These are phyloP conservation scores for Candida easanensis DNA, from an alignment of 805 yeast species.

Conservation along the genomic window DNA sequence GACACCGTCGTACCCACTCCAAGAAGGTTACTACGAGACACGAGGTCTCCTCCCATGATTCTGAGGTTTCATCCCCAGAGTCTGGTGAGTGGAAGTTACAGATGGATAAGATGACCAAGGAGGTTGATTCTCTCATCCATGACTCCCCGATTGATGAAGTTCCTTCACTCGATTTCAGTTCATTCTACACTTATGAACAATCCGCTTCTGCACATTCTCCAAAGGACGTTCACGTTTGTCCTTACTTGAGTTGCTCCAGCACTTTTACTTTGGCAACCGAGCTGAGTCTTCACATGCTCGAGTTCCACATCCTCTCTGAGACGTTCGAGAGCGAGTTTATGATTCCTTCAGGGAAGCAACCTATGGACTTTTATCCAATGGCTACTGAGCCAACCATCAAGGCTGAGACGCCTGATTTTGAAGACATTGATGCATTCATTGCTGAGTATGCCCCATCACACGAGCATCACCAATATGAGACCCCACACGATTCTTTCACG, in stretches of 20 bases:
- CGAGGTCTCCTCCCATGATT: neutral
- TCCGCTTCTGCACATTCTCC: neutral
- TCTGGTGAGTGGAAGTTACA: conserved; percentile 2
- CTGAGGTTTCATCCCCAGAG: neutral
- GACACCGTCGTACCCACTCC: conserved; percentile 58
- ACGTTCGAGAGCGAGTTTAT: neutral
- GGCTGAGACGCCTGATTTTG: neutral
- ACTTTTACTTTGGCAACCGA: neutral
- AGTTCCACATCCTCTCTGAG: conserved; percentile 7
- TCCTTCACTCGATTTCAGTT: conserved; percentile 4
- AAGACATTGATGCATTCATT: neutral
- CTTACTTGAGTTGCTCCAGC: conserved; percentile 1
- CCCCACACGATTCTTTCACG: neutral
- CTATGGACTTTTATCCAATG: neutral
- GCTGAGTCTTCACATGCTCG: conserved; percentile 10
- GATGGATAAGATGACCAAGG: conserved; percentile 10
- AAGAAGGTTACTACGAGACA: conserved; percentile 26
- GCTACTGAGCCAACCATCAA: neutral
- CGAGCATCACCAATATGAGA: neutral
- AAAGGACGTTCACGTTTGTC: conserved; percentile 3
- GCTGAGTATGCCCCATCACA: neutral
- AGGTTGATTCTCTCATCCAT: conserved; percentile 10
- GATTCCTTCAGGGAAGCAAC: neutral
- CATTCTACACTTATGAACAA: conserved; percentile 3
- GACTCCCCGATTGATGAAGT: conserved; percentile 9